Percentiles rank a stretch among this genome's conserved stretches.
These are phyloP conservation scores for Arthrobotrys sinensis DNA, from an alignment of 2,329 filamentous ascomycete species.

Conservation along the genomic window DNA sequence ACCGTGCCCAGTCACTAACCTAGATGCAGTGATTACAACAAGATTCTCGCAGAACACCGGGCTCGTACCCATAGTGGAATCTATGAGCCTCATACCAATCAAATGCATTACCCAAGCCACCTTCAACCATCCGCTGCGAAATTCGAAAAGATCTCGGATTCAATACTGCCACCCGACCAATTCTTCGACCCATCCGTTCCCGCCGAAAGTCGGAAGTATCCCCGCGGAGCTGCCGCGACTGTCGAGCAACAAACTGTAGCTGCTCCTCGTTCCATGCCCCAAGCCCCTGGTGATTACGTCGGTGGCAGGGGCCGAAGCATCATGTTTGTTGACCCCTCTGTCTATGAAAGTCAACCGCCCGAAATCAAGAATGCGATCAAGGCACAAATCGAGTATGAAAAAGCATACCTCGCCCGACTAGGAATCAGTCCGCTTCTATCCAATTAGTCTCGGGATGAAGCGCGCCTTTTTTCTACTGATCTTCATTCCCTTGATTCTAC, in stretches of 20 bases:
- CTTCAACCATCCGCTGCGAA: slow-evolving; percentile 39
- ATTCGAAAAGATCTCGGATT: slow-evolving; percentile 36
- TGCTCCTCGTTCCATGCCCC: slow-evolving; percentile 22
- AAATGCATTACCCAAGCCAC: slow-evolving; percentile 36
- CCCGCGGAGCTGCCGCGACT: slow-evolving; percentile 12
- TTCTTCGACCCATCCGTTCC: slow-evolving; percentile 38
- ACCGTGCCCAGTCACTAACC: slow-evolving; percentile 11
- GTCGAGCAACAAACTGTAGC: slow-evolving; percentile 34
- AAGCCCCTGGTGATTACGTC: slow-evolving; percentile 32
- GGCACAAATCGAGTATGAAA: slow-evolving; percentile 37
- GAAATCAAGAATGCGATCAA: slow-evolving; percentile 42
- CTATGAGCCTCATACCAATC: slow-evolving; percentile 58
- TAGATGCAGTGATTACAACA: slow-evolving; percentile 43
- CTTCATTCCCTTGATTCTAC: background rate
- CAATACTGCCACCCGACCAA: slow-evolving; percentile 22
- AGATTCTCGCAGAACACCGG: slow-evolving; percentile 43
- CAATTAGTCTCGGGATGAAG: slow-evolving; percentile 37
- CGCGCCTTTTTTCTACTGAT: background rate
- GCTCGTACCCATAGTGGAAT: slow-evolving; percentile 27
- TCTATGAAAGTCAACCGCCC: slow-evolving; percentile 38
- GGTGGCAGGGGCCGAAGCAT: slow-evolving; percentile 11
- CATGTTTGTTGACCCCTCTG: slow-evolving; percentile 32
- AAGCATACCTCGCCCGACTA: slow-evolving; percentile 21
- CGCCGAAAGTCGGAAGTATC: slow-evolving; percentile 27
- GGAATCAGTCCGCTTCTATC: slow-evolving; percentile 33